Base-by-base conservation (phyloP, 495 filamentous ascomycete genomes). In the Xylaria flabelliformis region DNA sequence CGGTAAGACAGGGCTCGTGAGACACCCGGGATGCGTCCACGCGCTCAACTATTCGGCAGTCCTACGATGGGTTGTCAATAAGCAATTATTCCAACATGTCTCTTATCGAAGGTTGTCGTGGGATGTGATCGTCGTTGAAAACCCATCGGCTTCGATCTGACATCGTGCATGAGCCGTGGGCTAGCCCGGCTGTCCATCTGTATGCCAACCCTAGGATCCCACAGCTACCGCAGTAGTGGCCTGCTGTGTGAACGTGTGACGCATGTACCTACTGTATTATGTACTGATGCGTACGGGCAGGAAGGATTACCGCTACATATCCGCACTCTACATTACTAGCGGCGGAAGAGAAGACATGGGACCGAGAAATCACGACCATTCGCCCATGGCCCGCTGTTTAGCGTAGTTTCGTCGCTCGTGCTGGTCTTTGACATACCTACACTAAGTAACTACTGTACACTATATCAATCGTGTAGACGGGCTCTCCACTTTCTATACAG, bases 141-240 rank as follows among this genome's bases (percentile, higher is more conserved):
- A 74, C 72, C 58, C 68, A 70, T 70, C 68, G 68, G 59, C 41
- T 69, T 78, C 76, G 77, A 79, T 79, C 77, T 79, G 72, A 79
- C 77, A 79, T 79, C 76, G 77, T 78, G 77, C 77, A 79, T 79
- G 74, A 75, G 75, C 76, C 74, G 74, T 76, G 74, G 50, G 46
- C 71, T 67, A 62, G 53, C 71, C 71, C 55, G 53, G 64, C 71
- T 32, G 75, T 50, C 72, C 71, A 75, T 67, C 73, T 75, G 70
- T 79, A 77, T 69, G 62, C 72, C 71, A 64, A 67, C 70, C 71
- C 69, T 55, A 73, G 46, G 26, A 64, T 71, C 46, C 58, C 62
- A 64, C 68, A 70, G 68, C 69, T 65, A 71, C 58, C 69, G 46
- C 71, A 73, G 64, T 69, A 69, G 65, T 69, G 34, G 62, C 42